These are phyloP conservation scores for Lycium barbarum DNA, from an alignment of 257 asterid species.

Conservation along the genomic window DNA sequence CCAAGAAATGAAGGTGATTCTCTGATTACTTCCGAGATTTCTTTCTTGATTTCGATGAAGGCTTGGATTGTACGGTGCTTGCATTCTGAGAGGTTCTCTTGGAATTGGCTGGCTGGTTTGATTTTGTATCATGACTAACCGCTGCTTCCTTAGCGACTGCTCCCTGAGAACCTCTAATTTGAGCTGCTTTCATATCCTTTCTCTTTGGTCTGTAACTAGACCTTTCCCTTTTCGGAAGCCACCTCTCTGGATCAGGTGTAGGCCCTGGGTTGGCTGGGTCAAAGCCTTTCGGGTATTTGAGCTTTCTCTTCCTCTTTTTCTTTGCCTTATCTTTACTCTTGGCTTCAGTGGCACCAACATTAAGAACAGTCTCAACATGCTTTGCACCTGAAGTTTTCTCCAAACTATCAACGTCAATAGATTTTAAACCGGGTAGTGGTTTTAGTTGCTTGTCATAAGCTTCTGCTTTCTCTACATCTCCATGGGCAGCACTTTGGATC, in stretches of 20 bases:
- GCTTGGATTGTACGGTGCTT: constrained; percentile 55
- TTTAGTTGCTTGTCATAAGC: constrained; percentile 79
- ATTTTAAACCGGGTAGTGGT: constrained; percentile 73
- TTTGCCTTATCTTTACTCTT: constrained; percentile 76
- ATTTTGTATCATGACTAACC: constrained; percentile 43
- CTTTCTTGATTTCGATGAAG: constrained; percentile 71
- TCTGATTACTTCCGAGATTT: constrained; percentile 63
- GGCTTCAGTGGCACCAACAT: constrained; percentile 45
- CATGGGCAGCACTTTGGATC: constrained; percentile 70
- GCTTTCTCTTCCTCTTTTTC: constrained; percentile 94
- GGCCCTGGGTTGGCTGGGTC: constrained; percentile 93
- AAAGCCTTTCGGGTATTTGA: constrained; percentile 87
- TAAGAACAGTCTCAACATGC: constrained; percentile 52
- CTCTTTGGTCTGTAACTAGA: constrained; percentile 89
- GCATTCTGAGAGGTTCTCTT: constrained; percentile 63
- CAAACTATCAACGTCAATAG: constrained; percentile 64
- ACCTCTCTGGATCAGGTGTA: constrained; percentile 92
- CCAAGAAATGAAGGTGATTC: neutral
- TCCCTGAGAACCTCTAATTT: constrained; percentile 93
- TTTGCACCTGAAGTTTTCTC: constrained; percentile 91
- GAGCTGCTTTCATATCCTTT: constrained; percentile 89
- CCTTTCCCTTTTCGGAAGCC: constrained; percentile 92
- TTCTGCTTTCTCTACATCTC: constrained; percentile 84
- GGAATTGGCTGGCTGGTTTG: constrained; percentile 51
- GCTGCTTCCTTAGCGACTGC: constrained; percentile 73